These are phyloP conservation scores for Myriosclerotinia scirpicola DNA, from an alignment of 2,329 filamentous ascomycete genomes.

Conservation along the genomic window DNA sequence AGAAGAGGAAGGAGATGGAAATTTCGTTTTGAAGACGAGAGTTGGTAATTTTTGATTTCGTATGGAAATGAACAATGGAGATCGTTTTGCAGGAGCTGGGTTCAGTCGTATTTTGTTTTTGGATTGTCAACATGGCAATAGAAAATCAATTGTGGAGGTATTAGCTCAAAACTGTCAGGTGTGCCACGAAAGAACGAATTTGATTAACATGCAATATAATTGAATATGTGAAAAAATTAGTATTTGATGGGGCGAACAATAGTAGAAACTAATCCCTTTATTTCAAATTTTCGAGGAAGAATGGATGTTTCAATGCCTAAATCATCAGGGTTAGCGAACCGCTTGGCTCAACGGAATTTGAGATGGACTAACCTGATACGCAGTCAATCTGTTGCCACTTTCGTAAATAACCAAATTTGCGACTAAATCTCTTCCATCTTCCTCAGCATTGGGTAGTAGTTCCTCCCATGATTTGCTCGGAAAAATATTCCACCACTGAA, in stretches of 20 bases:
- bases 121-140: not conserved
- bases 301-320: slow-evolving; percentile 21
- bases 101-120: not conserved
- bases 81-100: no score
- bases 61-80: not conserved
- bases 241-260: no score
- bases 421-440: slow-evolving; percentile 64
- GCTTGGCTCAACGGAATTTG: not conserved
- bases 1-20: not conserved
- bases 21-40: not conserved
- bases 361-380: slow-evolving; percentile 53
- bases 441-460: slow-evolving; percentile 62
- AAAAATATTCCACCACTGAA: slow-evolving; percentile 85
- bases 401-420: slow-evolving; percentile 70
- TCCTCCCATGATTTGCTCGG: slow-evolving; percentile 65
- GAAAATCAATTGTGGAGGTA: slow-evolving; percentile 1
- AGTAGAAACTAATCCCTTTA: not conserved
- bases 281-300: not conserved
- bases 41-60: not conserved
- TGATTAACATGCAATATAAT: not conserved
- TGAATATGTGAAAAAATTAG: not conserved
- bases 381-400: slow-evolving; percentile 63
- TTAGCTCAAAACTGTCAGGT: not conserved
- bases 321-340: slow-evolving; percentile 1
- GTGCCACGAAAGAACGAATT: not conserved